These are phyloP conservation scores for Hortiboletus campestris DNA, from an alignment of 768 basidiomycete species.

Conservation along the genomic window DNA sequence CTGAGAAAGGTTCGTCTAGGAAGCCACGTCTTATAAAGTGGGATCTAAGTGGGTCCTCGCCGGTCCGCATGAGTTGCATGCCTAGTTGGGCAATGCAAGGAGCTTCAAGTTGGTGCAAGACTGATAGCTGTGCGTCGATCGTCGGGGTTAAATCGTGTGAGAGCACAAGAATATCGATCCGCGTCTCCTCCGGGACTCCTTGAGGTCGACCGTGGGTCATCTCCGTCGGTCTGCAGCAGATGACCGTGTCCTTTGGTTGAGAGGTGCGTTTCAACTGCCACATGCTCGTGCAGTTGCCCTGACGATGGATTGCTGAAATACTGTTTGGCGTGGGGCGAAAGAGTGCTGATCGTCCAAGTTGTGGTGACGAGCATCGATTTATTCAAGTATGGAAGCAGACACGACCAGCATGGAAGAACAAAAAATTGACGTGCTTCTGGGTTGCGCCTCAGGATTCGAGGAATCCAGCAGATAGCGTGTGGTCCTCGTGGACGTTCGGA, in stretches of 20 bases:
- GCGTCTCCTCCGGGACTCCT: not conserved
- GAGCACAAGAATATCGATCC: not conserved
- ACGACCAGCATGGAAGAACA: not conserved
- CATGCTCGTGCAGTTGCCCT: not conserved
- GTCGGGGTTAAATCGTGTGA: not conserved
- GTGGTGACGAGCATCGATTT: no score
- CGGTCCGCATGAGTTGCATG: not conserved
- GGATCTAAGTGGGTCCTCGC: not conserved
- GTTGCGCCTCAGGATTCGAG: no score
- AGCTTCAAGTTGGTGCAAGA: not conserved
- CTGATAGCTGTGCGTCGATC: not conserved
- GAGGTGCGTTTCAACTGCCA: not conserved
- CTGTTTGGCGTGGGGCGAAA: no score
- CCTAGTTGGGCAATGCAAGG: not conserved
- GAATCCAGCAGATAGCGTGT: conserved; percentile 1
- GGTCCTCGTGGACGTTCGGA: conserved; percentile 23
- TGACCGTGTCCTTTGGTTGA: no score
- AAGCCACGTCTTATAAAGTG: not conserved
- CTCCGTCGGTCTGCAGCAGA: not conserved
- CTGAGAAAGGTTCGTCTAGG: no score
- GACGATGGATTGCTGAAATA: not conserved
- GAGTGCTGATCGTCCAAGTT: no score
- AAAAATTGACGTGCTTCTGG: not conserved
- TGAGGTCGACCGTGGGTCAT: not conserved
- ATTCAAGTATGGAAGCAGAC: not conserved